These are phyloP conservation scores for Lablab purpureus DNA, from an alignment of 306 rosid species.

Conservation along the genomic window DNA sequence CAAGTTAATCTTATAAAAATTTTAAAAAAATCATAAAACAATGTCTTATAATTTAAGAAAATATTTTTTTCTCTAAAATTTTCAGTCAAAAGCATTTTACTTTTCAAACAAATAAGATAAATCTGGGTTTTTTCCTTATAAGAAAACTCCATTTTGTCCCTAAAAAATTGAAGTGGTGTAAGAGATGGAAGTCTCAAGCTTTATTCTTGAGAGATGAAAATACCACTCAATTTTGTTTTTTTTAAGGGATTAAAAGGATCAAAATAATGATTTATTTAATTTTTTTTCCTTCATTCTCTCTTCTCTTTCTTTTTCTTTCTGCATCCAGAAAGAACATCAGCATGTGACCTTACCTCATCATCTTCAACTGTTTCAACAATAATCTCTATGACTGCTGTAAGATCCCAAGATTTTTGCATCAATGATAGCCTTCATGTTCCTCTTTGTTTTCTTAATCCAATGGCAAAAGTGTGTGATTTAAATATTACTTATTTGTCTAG, in stretches of 20 bases:
- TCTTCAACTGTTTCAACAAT: neutral
- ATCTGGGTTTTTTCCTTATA: too few species aligned
- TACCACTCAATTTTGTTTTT: too few species aligned
- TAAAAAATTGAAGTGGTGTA: too few species aligned
- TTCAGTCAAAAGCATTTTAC: neutral
- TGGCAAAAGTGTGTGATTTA: neutral
- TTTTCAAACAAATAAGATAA: too few species aligned
- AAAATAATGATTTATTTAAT: neutral
- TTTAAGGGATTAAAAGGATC: too few species aligned
- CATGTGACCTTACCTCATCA: neutral
- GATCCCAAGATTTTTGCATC: conserved; percentile 1
- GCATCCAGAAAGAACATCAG: neutral
- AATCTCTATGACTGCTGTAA: neutral
- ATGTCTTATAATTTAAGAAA: too few species aligned
- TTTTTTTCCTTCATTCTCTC: neutral
- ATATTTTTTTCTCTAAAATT: neutral
- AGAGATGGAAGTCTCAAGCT: too few species aligned
- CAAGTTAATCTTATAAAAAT: too few species aligned
- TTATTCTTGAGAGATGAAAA: too few species aligned
- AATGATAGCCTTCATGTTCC: neutral
- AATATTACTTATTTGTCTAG: neutral
- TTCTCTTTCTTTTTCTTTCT: neutral
- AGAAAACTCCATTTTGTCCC: neutral
- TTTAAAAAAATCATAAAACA: too few species aligned
- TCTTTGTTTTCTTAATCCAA: too few species aligned